These are phyloP conservation scores for Carex cristatella DNA, from an alignment of 176 grass and related monocot genomes.

Conservation along the genomic window DNA sequence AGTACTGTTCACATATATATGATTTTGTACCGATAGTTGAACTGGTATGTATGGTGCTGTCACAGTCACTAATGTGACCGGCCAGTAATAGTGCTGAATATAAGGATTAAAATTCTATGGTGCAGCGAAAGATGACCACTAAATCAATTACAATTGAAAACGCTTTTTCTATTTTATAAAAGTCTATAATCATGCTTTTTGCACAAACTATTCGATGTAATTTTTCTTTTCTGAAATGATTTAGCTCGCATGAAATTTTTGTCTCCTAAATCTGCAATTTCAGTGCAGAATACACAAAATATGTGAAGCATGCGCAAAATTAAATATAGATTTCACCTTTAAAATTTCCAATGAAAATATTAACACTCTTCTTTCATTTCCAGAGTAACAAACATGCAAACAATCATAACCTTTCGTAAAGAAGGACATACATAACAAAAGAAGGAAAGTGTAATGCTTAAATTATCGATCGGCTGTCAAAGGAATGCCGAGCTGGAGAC, in stretches of 20 bases:
- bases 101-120: too few relatives aligned
- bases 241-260: too few relatives aligned
- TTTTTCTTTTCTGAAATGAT: neutral
- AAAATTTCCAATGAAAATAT: neutral
- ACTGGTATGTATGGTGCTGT: neutral
- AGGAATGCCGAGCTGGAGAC: conserved; percentile 27
- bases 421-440: neutral
- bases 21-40: neutral
- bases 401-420: neutral
- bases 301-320: too few relatives aligned
- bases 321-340: neutral
- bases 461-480: neutral
- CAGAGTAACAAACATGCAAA: neutral
- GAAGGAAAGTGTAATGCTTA: neutral
- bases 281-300: too few relatives aligned
- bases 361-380: neutral
- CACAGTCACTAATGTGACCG: neutral
- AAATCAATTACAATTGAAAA: neutral
- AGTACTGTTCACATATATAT: neutral
- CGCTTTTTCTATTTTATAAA: neutral
- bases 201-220: neutral
- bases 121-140: neutral
- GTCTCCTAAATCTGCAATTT: too few relatives aligned
- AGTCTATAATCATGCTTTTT: neutral
- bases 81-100: neutral